A percentile compares a stretch with the other conserved stretches of the same genome.
Conservation (phyloP, 352 stramenopile genomes). For the Ophiocytium majus region DNA sequence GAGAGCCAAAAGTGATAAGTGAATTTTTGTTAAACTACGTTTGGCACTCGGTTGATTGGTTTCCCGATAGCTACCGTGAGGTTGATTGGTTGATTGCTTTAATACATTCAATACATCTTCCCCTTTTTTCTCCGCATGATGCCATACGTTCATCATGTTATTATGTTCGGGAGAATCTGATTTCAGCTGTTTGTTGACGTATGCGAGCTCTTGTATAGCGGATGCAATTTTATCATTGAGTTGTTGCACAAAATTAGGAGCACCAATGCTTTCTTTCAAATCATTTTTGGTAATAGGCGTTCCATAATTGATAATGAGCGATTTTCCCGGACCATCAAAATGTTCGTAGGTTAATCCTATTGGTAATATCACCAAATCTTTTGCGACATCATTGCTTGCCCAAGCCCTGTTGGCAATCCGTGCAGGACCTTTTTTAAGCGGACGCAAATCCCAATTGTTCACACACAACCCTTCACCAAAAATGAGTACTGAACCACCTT, state of each 20-base stretch:
- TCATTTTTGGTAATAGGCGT: constrained; percentile 21
- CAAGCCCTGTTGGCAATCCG: constrained; percentile 17
- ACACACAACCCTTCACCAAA: constrained; percentile 19
- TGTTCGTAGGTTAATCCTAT: constrained; percentile 21
- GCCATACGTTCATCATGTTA: constrained; percentile 20
- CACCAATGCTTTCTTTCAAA: constrained; percentile 21
- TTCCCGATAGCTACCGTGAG: constrained; percentile 18
- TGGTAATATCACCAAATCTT: constrained; percentile 22
- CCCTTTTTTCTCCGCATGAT: constrained; percentile 19
- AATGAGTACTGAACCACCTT: constrained; percentile 20
- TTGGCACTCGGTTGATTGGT: constrained; percentile 19
- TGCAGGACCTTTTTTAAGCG: constrained; percentile 19
- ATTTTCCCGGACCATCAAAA: constrained; percentile 20
- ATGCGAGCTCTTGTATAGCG: constrained; percentile 19
- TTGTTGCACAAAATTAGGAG: constrained; percentile 21
- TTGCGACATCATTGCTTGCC: constrained; percentile 19
- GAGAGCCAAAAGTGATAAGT: constrained; percentile 20
- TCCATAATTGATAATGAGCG: constrained; percentile 21
- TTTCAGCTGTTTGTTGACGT: constrained; percentile 20
- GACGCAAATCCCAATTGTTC: constrained; percentile 19
- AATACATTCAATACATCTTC: constrained; percentile 22
- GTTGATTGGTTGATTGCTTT: constrained; percentile 21
- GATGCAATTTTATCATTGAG: constrained; percentile 22
- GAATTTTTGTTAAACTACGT: constrained; percentile 22
- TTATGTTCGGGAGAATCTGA: constrained; percentile 20